Evolutionary conservation across 768 basidiomycete species (phyloP), one percentile per base, ranked within the genome.

Genomic region (Podaxis mareebaensis): DNA sequence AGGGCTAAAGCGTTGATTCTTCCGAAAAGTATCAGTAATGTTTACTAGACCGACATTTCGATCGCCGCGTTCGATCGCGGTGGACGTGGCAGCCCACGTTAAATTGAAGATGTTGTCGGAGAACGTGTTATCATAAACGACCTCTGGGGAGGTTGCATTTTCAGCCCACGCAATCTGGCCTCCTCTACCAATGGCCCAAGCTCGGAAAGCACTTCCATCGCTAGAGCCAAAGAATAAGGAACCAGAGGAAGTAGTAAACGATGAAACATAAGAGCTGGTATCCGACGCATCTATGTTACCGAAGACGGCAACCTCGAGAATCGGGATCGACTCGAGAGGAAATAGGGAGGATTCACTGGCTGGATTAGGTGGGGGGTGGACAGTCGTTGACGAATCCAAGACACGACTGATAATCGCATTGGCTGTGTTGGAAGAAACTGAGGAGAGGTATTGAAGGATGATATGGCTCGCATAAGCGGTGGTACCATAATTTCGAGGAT

Each of bases 241-340:
- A 8, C 80, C 83, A 28, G 78, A 76, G 22, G 84, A 71, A 10
- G 78, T 79, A 8, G 81, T 75, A 63, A 88, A 83, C 7, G 85
- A 80, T 20, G 86, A 83, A 24, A 81, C 73, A 6, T 79, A 79
- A 38, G 75, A 80, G 39, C 67, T 66, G 30, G 87, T 70, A 68
- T 89, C 88, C 3, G 79, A 66, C 17, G 81, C 77, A 13, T 71
- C 68, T 26, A 89, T 71, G 13, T 80, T 75, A 5, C 88, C 88
- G 69, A 89, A 89, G n/a, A 89, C 68, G 1, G 86, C 87, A 3
- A 88, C 84, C 72, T 89, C 88, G 39, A 90, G 68, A 1, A 74
- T 64, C 24, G 87, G 88, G 51, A 89, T 74, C 1, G 74, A 69
- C 11, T 77, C 65, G n/a, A 87, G 67, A 57, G 74, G 68, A 59